Conservation (phyloP, 1,284 basidiomycete species). For the Omphalotus olearius region DNA sequence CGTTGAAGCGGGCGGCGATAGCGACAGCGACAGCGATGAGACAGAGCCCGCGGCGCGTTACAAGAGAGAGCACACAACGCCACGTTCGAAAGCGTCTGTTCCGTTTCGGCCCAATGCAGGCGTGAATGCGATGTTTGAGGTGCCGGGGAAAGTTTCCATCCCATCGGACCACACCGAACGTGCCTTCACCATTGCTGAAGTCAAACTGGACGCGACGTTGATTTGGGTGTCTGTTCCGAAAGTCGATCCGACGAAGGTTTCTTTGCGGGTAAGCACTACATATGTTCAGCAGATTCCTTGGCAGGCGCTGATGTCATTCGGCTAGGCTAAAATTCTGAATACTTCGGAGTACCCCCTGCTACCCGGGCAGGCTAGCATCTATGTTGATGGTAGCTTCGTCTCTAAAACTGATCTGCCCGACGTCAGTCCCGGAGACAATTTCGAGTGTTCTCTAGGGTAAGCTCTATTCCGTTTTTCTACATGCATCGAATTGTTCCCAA, state of each 20-base stretch:
- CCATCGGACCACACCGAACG: constrained; percentile 26
- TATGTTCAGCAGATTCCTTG: not conserved
- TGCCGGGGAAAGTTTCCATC: constrained; percentile 28
- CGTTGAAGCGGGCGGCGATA: no score
- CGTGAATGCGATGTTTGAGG: constrained; percentile 27
- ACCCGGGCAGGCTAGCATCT: constrained; percentile 28
- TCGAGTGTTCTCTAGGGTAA: constrained; percentile 32
- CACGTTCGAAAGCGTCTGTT: no score
- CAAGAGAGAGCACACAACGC: no score
- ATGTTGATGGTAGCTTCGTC: constrained; percentile 36
- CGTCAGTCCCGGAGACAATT: constrained; percentile 32
- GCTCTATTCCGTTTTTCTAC: constrained; percentile 14
- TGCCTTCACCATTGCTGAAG: constrained; percentile 28
- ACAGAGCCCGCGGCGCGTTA: no score
- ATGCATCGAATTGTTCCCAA: not conserved
- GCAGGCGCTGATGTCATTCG: not conserved
- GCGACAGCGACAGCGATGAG: no score
- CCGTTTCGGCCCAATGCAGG: no score
- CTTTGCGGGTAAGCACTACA: constrained; percentile 20
- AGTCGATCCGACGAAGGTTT: constrained; percentile 22
- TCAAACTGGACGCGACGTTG: constrained; percentile 27
- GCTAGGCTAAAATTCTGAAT: constrained; percentile 28
- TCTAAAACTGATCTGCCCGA: constrained; percentile 25
- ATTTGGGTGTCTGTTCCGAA: constrained; percentile 32
- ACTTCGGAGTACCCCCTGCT: constrained; percentile 34